Evolutionary conservation across 169 alveolate genomes (phyloP).

Genomic region (Plasmodium vinckei): DNA sequence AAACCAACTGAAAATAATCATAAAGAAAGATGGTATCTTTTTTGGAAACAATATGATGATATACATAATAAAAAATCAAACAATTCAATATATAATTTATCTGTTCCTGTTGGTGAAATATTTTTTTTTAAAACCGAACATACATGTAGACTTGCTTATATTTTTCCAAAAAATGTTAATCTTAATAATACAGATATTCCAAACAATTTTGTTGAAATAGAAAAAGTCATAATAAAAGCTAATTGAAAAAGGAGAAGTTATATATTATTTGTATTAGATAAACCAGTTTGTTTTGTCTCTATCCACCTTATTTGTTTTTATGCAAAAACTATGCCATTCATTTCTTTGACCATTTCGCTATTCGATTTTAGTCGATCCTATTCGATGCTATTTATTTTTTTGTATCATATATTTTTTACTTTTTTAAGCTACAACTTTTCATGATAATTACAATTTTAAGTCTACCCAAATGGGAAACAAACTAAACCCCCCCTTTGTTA

Average conservation of each 20-base stretch:
- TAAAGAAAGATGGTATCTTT: conserved; percentile 40
- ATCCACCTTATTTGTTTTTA: too few species aligned
- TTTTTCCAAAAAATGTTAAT: conserved; percentile 17
- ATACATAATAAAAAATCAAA: not conserved
- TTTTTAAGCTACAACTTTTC: too few species aligned
- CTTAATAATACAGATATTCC: conserved; percentile 21
- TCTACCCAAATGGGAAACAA: too few species aligned
- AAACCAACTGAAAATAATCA: not conserved
- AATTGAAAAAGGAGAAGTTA: not conserved
- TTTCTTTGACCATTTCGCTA: too few species aligned
- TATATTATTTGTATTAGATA: not conserved
- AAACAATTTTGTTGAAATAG: conserved; percentile 41
- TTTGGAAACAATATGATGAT: conserved; percentile 65
- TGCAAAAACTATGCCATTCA: too few species aligned
- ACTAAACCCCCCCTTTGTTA: too few species aligned
- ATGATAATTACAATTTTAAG: too few species aligned
- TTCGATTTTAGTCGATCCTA: too few species aligned
- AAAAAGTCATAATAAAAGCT: conserved; percentile 51
- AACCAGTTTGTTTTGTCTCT: not conserved
- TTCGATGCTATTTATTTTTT: too few species aligned
- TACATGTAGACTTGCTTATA: conserved; percentile 53
- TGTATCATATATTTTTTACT: too few species aligned
- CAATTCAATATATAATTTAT: not conserved
- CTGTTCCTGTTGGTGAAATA: conserved; percentile 63
- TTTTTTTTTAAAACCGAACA: conserved; percentile 47